These are phyloP conservation scores for Carex myosuroides DNA, from an alignment of 176 grass and related monocot genomes.

Conservation along the genomic window DNA sequence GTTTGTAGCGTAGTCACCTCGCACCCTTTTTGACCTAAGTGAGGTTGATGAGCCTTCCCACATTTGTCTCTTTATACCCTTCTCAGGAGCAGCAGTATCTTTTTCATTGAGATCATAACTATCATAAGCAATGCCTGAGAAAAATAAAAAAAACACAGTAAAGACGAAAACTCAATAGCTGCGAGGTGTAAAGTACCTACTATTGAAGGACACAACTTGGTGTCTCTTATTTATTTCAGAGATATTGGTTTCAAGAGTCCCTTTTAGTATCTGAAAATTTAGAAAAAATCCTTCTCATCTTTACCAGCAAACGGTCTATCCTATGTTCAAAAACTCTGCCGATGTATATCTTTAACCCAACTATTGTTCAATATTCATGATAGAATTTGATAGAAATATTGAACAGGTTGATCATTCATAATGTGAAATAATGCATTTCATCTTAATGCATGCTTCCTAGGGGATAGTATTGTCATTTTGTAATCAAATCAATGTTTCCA, in stretches of 20 bases:
- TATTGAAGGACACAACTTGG: not conserved
- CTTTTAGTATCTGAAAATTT: not conserved
- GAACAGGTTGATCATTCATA: not conserved
- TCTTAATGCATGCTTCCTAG: not conserved
- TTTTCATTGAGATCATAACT: constrained; percentile 17
- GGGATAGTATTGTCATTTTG: not conserved
- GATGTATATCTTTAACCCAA: not conserved
- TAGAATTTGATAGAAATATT: not conserved
- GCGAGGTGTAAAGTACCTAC: not conserved
- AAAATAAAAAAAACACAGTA: constrained; percentile 4
- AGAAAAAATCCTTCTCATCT: not conserved
- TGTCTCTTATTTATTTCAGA: not conserved
- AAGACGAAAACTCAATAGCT: not conserved
- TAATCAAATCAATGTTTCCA: not conserved
- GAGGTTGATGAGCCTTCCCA: constrained; percentile 62
- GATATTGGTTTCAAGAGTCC: not conserved
- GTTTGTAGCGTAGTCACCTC: constrained; percentile 28
- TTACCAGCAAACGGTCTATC: not conserved
- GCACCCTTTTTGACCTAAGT: constrained; percentile 76
- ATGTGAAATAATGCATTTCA: not conserved
- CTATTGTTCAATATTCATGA: not conserved
- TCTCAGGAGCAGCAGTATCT: constrained; percentile 23
- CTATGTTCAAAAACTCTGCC: not conserved
- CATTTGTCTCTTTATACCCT: constrained; percentile 48
- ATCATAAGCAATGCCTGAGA: constrained; percentile 44